Percentiles rank a stretch among this genome's conserved stretches.
These are phyloP conservation scores for Solanum medicagineum DNA, from an alignment of 257 asterid genomes.

Conservation along the genomic window DNA sequence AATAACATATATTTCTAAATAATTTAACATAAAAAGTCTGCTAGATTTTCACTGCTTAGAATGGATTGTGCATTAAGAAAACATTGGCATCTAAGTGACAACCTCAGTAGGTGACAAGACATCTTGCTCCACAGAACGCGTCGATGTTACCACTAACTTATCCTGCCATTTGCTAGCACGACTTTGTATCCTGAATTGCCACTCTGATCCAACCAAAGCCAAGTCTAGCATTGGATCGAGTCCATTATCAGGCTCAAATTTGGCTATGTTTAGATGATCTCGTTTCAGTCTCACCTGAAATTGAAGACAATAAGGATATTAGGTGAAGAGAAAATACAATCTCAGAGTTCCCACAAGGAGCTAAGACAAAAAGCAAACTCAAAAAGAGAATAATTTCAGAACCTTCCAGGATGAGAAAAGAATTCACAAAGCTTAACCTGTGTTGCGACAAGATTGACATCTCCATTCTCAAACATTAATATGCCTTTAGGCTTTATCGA, in stretches of 20 bases:
- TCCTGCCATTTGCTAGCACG: slow-evolving; percentile 99
- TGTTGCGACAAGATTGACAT: slow-evolving; percentile 97
- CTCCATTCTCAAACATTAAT: slow-evolving; percentile 85
- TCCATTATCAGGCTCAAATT: slow-evolving; percentile 96
- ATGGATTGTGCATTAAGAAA: neutral
- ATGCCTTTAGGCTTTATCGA: slow-evolving; percentile 89
- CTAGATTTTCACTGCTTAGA: neutral
- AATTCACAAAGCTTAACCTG: slow-evolving; percentile 38
- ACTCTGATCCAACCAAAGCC: slow-evolving; percentile 94
- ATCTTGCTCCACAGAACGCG: slow-evolving; percentile 90
- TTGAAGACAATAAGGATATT: neutral
- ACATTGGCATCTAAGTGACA: neutral
- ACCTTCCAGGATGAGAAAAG: neutral
- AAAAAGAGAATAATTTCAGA: neutral
- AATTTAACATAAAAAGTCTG: neutral
- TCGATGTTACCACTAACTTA: slow-evolving; percentile 84
- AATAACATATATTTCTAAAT: neutral
- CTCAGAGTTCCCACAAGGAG: neutral
- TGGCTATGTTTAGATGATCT: slow-evolving; percentile 90
- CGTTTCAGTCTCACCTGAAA: slow-evolving; percentile 90
- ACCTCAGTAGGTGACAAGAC: slow-evolving; percentile 95
- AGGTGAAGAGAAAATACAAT: neutral
- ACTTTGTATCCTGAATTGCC: slow-evolving; percentile 98
- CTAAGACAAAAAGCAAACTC: neutral
- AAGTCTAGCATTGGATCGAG: slow-evolving; percentile 88